Evolutionary conservation across 805 yeast species (phyloP).

Genomic region (Ogataea saltuana): DNA sequence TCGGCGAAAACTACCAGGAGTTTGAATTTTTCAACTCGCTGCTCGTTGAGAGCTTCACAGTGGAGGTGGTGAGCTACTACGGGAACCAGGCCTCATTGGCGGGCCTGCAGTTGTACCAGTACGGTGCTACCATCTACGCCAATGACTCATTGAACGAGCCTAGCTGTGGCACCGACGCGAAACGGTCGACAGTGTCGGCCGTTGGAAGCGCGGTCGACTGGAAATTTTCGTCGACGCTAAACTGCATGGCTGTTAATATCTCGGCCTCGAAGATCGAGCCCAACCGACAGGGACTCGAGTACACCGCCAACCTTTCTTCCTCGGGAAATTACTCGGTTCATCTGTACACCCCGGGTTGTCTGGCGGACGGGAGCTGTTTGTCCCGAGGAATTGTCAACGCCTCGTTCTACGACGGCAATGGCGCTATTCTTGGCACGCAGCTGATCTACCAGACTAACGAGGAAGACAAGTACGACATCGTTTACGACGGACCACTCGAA

Average conservation of each 20-base stretch:
- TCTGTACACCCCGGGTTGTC: slow-evolving; percentile 87
- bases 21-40: slow-evolving; percentile 76
- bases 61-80: slow-evolving; percentile 65
- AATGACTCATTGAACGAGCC: slow-evolving; percentile 71
- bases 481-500: slow-evolving; percentile 69
- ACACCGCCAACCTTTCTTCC: slow-evolving; percentile 66
- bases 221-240: too few relatives aligned
- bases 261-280: too few relatives aligned
- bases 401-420: slow-evolving; percentile 54
- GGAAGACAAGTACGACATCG: slow-evolving; percentile 73
- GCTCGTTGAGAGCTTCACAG: slow-evolving; percentile 57
- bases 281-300: slow-evolving; percentile 44
- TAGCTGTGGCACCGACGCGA: slow-evolving; percentile 43
- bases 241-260: too few relatives aligned
- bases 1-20: slow-evolving; percentile 64
- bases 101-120: slow-evolving; percentile 72
- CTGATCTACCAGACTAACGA: slow-evolving; percentile 78
- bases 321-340: slow-evolving; percentile 75
- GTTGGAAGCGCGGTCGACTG: slow-evolving; percentile 29
- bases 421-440: slow-evolving; percentile 41
- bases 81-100: slow-evolving; percentile 68
- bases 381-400: slow-evolving; percentile 79
- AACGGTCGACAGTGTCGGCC: slow-evolving; percentile 12
- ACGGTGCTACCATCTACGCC: slow-evolving; percentile 65
- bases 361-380: slow-evolving; percentile 62